Evolutionary conservation across 164 flowering plant species (phyloP), one percentile per base, ranked within the genome.

Genomic region (Kalanchoe fedtschenkoi): DNA sequence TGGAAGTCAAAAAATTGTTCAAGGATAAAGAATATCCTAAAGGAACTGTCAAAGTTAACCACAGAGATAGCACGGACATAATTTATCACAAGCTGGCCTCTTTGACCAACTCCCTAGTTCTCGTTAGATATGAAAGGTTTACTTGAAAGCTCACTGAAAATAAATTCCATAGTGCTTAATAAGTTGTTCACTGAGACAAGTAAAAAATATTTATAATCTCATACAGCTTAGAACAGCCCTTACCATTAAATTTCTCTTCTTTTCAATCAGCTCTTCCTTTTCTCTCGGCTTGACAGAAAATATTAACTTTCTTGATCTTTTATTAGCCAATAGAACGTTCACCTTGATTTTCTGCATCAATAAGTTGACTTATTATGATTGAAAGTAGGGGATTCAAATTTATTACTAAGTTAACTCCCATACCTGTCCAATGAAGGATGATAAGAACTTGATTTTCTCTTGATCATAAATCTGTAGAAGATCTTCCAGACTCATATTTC

Each of bases 361-460:
- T 13, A 17, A n/a, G n/a, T n/a, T n/a, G 30, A 30, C 17, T 34
- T 29, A 53, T 67, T 42, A 68, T 62, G 13, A 30, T 46, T 14
- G 28, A 21, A 35, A 26, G 35, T 44, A 26, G 5, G 58, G 44
- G 61, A n/a, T 28, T 42, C 19, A 5, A 60, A 39, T 61, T n/a
- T 19, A 53, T 35, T 13, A 62, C 17, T 42, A 64, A 65, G 53
- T 58, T 15, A 44, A 34, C 58, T 28, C 60, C 62, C 82, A 65
- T 60, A 90, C 99, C 97, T 84, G 95, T 47, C 96, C 93, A 76
- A 93, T 70, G 75, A 85, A 93, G 16, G 95, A 86, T 62, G 96
- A 85, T 63, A 93, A 73, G 80, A 81, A 85, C 60, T 82, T 82
- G 30, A 76, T 70, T 70, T 93, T 93, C 75, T 93, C 92, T 70